These are phyloP conservation scores for Neostapfia colusana DNA, from an alignment of 176 grass and related monocot species.

Conservation along the genomic window DNA sequence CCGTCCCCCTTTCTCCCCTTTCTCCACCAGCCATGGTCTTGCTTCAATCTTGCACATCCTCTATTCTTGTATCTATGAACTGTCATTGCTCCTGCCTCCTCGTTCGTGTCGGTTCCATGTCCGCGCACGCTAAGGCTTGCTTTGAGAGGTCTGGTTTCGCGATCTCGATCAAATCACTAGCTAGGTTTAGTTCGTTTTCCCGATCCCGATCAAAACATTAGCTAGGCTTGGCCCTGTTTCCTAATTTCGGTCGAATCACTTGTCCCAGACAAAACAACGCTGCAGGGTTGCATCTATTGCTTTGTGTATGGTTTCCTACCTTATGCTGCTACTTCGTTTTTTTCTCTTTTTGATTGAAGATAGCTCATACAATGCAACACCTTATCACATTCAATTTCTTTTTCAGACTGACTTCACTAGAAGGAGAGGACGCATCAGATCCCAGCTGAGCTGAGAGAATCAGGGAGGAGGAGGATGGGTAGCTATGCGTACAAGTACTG, in stretches of 20 bases:
- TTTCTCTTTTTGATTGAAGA: not conserved
- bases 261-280: not conserved
- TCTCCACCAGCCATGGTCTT: constrained; percentile 1
- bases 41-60: not conserved
- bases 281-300: too few relatives aligned
- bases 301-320: not conserved
- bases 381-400: not conserved
- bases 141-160: not conserved
- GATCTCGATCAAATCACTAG: not conserved
- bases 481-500: constrained; percentile 62
- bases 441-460: not conserved
- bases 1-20: too few relatives aligned
- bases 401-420: too few relatives aligned
- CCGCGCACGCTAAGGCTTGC: not conserved
- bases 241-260: not conserved
- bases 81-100: not conserved
- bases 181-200: not conserved
- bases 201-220: not conserved
- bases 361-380: not conserved
- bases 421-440: not conserved
- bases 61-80: not conserved
- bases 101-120: not conserved
- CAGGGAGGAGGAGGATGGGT: constrained; percentile 9
- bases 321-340: not conserved
- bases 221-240: not conserved